Base-by-base conservation (phyloP, 768 basidiomycete genomes). In the Termitomyces sp. region DNA sequence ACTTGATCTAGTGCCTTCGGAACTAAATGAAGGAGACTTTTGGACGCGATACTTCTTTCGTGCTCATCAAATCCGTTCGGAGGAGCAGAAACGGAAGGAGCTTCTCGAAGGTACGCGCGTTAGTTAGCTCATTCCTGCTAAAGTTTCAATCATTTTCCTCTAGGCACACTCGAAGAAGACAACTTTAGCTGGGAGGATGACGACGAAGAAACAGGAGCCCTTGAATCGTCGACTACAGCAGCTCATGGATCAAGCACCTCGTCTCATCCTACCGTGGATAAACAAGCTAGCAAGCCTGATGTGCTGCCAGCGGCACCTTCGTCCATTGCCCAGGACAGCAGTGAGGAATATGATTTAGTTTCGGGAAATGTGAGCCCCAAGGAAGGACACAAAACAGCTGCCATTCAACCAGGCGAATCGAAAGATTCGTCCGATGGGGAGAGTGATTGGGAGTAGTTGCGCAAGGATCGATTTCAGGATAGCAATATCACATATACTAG, bases 101-200 rank as follows among this genome's bases (percentile, higher is more conserved):
- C 72, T 95, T 35, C 73, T 95, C 35, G 80, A 85, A 76, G 84
- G 93, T 88, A 65, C 20, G 75, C 16, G 33, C 12, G 53, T 64
- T 40, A 28, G 18, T 64, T 43, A 30, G n/a, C 52, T 26, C 20
- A 47, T 35, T 51, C 32, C 32, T 22, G 24, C 24, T 42, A 40
- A 44, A 12, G 13, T 12, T 46, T 44, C 45, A 51, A 58, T 51
- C 49, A 38, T 28, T 4, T 2, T 36, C 53, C 13, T 20, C 16
- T 61, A 86, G 84, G 80, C n/a, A 76, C 85, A 4, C 70, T 76
- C 8, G 84, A 88, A 57, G 94, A 36, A 13, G 35, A 95, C 35
- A 88, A 92, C 58, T 94, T 96, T 71, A 89, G 84, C 65, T 96
- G 93, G 93, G 93, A 94, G 68, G 92, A 92, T 59, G 92, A 94